Evolutionary conservation across 768 basidiomycete species (phyloP).

Genomic region (Tylopilus vinaceipallidus): DNA sequence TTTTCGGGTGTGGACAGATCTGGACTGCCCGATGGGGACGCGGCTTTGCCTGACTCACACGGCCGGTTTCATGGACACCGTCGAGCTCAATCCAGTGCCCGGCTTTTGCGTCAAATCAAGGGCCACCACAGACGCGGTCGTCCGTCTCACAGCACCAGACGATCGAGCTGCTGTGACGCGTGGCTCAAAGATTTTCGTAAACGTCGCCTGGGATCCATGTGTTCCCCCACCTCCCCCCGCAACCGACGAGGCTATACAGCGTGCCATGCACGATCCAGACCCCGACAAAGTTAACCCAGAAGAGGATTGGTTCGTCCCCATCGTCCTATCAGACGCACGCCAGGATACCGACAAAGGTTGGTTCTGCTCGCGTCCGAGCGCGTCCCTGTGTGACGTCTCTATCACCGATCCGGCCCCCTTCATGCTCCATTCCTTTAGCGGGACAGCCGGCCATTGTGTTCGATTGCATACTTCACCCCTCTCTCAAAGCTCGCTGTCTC

Average conservation of each 20-base stretch:
- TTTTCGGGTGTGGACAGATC: no score
- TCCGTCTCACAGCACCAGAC: constrained; percentile 12
- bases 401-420: constrained; percentile 14
- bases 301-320: constrained; percentile 63
- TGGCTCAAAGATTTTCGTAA: constrained; percentile 68
- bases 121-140: constrained; percentile 39
- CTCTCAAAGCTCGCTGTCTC: constrained; percentile 56
- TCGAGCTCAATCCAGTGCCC: constrained; percentile 51
- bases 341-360: constrained; percentile 70
- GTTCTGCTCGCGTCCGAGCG: constrained; percentile 14
- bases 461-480: constrained; percentile 65
- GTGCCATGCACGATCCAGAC: constrained; percentile 53
- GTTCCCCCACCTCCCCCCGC: constrained; percentile 69
- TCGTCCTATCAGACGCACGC: constrained; percentile 63
- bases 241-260: constrained; percentile 54
- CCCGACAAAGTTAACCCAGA: constrained; percentile 37
- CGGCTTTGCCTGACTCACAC: no score
- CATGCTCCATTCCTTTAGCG: constrained; percentile 39
- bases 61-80: constrained; percentile 18
- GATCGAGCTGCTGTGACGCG: constrained; percentile 33
- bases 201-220: constrained; percentile 66
- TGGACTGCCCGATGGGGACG: constrained; percentile 7
- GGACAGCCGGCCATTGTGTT: constrained; percentile 70
- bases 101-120: constrained; percentile 73
- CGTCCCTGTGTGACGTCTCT: constrained; percentile 3